A percentile compares a stretch with the other conserved stretches of the same genome.
Evolutionary conservation across 2,329 filamentous ascomycete species (phyloP).

Genomic region (Pyrenochaeta sp.): DNA sequence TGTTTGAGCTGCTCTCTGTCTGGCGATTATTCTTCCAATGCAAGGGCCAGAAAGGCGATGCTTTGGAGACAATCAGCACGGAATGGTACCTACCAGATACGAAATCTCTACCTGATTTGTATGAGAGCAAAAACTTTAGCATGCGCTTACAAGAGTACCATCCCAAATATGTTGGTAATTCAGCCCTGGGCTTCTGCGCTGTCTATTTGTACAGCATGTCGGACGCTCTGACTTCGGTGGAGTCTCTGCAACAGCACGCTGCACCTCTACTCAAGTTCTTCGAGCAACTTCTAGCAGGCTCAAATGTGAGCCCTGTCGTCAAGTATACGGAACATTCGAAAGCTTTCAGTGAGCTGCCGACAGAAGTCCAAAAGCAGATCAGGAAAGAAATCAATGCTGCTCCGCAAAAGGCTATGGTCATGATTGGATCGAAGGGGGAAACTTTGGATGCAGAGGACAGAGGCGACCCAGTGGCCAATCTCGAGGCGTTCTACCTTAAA

Average conservation of each 20-base stretch:
- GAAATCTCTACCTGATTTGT: conserved; percentile 10
- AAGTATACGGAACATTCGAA: conserved; percentile 12
- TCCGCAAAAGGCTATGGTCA: conserved; percentile 30
- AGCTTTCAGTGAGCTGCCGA: conserved; percentile 23
- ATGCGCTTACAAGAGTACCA: conserved; percentile 35
- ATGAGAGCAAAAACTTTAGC: conserved; percentile 21
- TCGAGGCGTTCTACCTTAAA: conserved; percentile 34
- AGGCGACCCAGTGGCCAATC: conserved; percentile 18
- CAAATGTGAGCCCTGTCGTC: conserved; percentile 23
- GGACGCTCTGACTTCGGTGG: conserved; percentile 21
- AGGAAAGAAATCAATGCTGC: conserved; percentile 29
- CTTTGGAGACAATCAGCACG: conserved; percentile 27
- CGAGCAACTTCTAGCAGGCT: conserved; percentile 30
- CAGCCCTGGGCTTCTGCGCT: conserved; percentile 38
- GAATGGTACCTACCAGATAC: conserved; percentile 37
- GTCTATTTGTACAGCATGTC: conserved; percentile 42
- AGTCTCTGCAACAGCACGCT: conserved; percentile 28
- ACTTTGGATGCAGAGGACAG: conserved; percentile 2
- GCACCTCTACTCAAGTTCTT: conserved; percentile 40
- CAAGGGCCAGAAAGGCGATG: conserved; percentile 22
- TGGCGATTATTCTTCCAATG: conserved; percentile 47
- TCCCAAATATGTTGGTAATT: conserved; percentile 23
- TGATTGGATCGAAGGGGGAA: conserved; percentile 15
- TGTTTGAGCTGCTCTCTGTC: conserved; percentile 41
- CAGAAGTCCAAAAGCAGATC: conserved; percentile 21